Conservation (phyloP, 1,139 yeast species). For the Candida sp. region DNA sequence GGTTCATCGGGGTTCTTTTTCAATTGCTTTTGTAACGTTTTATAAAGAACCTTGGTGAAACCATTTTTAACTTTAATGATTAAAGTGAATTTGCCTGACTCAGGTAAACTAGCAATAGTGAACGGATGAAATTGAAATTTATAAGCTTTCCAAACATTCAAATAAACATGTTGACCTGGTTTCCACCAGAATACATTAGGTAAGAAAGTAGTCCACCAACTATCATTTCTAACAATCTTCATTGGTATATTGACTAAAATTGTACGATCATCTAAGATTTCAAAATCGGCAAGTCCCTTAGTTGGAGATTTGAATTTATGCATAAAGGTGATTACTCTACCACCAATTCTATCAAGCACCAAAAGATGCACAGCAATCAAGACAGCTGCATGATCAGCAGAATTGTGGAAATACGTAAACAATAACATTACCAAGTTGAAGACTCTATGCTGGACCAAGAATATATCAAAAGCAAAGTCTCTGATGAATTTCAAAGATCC, state of each 20-base stretch:
- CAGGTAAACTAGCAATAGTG: conserved; percentile 39
- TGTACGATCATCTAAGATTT: conserved; percentile 39
- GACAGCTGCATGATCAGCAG: conserved; percentile 29
- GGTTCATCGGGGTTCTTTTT: conserved; percentile 6
- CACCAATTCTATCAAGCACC: conserved; percentile 39
- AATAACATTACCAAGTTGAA: conserved; percentile 42
- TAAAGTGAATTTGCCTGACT: conserved; percentile 34
- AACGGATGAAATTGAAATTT: conserved; percentile 45
- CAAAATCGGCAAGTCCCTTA: conserved; percentile 34
- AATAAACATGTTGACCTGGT: conserved; percentile 45
- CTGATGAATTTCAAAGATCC: conserved; percentile 35
- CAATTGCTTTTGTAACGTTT: conserved; percentile 15
- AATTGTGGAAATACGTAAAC: conserved; percentile 40
- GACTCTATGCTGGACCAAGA: conserved; percentile 42
- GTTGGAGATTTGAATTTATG: conserved; percentile 35
- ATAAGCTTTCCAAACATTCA: conserved; percentile 35
- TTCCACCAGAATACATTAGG: conserved; percentile 43
- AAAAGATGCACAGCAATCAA: conserved; percentile 42
- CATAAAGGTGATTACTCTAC: conserved; percentile 24
- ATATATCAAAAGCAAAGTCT: conserved; percentile 40
- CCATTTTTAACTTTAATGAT: conserved; percentile 40
- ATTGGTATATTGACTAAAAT: conserved; percentile 36
- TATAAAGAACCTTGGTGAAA: conserved; percentile 35
- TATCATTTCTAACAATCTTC: conserved; percentile 8
- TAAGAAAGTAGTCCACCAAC: conserved; percentile 28